Evolutionary conservation across 139 green algal genomes (phyloP).

Genomic region (Micromonas pusilla): DNA sequence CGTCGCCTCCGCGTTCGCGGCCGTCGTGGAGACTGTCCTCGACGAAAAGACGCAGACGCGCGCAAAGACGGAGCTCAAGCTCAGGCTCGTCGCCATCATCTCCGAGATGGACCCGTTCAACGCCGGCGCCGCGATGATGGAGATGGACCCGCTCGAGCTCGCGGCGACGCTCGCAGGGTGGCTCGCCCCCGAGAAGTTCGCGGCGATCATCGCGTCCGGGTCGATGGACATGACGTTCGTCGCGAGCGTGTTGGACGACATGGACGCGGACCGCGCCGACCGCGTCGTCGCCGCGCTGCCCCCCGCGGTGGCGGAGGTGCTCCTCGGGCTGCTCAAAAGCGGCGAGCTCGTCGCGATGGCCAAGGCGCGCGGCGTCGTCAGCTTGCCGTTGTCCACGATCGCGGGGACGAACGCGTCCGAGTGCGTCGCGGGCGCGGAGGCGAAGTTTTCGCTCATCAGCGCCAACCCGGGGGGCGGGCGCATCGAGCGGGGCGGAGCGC

Average conservation of each 20-base stretch:
- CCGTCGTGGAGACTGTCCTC: not conserved
- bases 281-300: conserved; percentile 9
- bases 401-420: not conserved
- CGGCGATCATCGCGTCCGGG: not conserved
- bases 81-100: not conserved
- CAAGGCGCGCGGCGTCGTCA: not conserved
- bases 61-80: no score
- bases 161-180: not conserved
- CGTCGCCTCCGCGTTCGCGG: not conserved
- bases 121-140: not conserved
- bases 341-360: not conserved
- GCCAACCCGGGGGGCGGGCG: conserved; percentile 7
- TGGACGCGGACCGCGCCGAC: not conserved
- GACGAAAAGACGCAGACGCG: no score
- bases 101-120: conserved; percentile 3
- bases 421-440: not conserved
- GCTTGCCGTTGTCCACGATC: not conserved
- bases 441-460: not conserved
- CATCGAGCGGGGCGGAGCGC: conserved; percentile 6
- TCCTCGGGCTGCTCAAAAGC: not conserved
- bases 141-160: not conserved
- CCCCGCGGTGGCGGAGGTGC: not conserved
- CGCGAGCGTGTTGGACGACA: not conserved
- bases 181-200: not conserved
- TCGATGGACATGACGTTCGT: not conserved